Evolutionary conservation across 805 yeast genomes (phyloP).

Genomic region (Yamadazyma kitorensis): DNA sequence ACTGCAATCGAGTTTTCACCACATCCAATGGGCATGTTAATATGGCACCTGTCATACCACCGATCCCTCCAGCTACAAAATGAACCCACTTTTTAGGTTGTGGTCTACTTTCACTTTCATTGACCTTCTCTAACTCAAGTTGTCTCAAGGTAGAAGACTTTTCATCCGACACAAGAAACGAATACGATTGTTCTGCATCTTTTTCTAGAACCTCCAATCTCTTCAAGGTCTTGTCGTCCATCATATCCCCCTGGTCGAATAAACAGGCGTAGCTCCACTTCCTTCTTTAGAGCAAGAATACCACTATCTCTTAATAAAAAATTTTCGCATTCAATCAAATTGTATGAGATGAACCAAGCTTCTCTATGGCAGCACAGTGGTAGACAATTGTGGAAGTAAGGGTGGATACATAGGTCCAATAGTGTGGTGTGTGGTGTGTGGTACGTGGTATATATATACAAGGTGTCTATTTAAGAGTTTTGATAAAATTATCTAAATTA

Average conservation of each 20-base stretch:
- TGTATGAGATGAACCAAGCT: too few relatives aligned
- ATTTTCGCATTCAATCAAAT: too few relatives aligned
- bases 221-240: too few relatives aligned
- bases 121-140: conserved; percentile 7
- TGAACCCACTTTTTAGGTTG: conserved; percentile 56
- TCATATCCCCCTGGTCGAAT: too few relatives aligned
- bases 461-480: conserved; percentile 45
- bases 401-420: too few relatives aligned
- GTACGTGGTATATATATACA: too few relatives aligned
- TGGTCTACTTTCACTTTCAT: conserved; percentile 5
- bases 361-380: too few relatives aligned
- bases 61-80: conserved; percentile 88
- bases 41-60: conserved; percentile 97
- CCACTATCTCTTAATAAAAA: too few relatives aligned
- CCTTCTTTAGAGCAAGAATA: too few relatives aligned
- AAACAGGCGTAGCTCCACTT: too few relatives aligned
- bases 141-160: conserved; percentile 53
- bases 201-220: conserved; percentile 28
- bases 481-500: conserved; percentile 88
- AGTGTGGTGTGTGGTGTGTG: too few relatives aligned
- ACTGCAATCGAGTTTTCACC: conserved; percentile 91
- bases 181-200: conserved; percentile 59
- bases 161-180: conserved; percentile 71
- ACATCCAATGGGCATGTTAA: conserved; percentile 95
- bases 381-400: too few relatives aligned